Conservation (phyloP, 805 yeast species). For the Kodamaea nitidulidarum region DNA sequence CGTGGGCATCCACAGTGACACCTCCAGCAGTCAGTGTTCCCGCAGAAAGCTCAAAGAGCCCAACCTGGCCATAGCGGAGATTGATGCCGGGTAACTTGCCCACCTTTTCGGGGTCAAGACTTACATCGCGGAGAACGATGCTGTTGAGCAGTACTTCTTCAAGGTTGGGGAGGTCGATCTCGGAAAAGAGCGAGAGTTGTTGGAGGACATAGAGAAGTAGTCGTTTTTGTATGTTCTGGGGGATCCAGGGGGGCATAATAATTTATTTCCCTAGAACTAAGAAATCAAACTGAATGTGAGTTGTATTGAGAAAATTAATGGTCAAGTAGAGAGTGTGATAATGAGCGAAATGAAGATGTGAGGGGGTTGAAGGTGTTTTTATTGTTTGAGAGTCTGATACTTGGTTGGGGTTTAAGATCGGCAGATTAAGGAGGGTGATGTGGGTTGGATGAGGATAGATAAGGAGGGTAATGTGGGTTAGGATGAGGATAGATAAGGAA, state of each 20-base stretch:
- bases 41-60: constrained; percentile 47
- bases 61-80: constrained; percentile 58
- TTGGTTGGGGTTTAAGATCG: too few relatives aligned
- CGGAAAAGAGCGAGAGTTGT: constrained; percentile 77
- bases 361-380: too few relatives aligned
- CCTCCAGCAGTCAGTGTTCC: constrained; percentile 42
- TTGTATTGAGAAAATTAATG: too few relatives aligned
- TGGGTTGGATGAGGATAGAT: too few relatives aligned
- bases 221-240: constrained; percentile 80
- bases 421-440: too few relatives aligned
- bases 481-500: too few relatives aligned
- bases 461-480: too few relatives aligned
- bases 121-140: constrained; percentile 53
- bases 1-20: constrained; percentile 55
- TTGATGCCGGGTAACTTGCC: constrained; percentile 58
- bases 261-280: too few relatives aligned
- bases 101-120: constrained; percentile 68
- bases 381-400: too few relatives aligned
- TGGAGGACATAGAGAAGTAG: constrained; percentile 74
- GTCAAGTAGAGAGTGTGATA: too few relatives aligned
- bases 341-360: too few relatives aligned
- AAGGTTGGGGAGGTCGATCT: constrained; percentile 73
- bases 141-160: constrained; percentile 67
- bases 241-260: constrained; percentile 61
- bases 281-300: too few relatives aligned